A percentile compares a stretch with the other conserved stretches of the same genome.
Conservation (phyloP, 495 filamentous ascomycete species). For the Podospora didyma region DNA sequence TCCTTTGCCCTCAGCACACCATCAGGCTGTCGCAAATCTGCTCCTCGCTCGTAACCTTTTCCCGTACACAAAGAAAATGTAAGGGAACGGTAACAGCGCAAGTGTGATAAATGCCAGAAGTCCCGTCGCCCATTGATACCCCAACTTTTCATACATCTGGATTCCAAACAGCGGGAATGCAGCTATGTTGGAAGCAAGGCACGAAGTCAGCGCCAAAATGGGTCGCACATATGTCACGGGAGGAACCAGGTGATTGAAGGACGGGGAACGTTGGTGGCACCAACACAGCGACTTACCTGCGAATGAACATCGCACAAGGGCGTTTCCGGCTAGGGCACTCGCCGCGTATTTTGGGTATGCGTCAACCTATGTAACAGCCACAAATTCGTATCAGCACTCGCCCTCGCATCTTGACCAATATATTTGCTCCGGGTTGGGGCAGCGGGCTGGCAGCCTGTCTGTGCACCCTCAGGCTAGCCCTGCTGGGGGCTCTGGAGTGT, state of each 20-base stretch:
- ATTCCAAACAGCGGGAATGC: conserved; percentile 47
- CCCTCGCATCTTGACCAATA: conserved; percentile 20
- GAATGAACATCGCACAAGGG: conserved; percentile 76
- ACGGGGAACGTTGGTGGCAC: conserved; percentile 16
- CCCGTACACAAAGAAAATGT: conserved; percentile 64
- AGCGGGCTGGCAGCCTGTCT: not conserved
- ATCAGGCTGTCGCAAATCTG: conserved; percentile 37
- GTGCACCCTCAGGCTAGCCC: conserved; percentile 8
- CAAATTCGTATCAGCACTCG: conserved; percentile 21
- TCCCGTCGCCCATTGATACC: conserved; percentile 69
- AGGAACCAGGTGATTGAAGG: conserved; percentile 44
- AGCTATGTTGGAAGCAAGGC: conserved; percentile 27
- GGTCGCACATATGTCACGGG: conserved; percentile 45
- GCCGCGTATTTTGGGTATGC: conserved; percentile 90
- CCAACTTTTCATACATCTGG: conserved; percentile 62
- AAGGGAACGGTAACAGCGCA: conserved; percentile 66
- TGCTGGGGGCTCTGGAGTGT: not conserved
- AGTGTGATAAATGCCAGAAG: conserved; percentile 67
- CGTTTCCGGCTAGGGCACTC: conserved; percentile 83
- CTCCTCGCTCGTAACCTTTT: conserved; percentile 49
- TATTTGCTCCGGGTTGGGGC: not conserved
- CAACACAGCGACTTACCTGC: conserved; percentile 60
- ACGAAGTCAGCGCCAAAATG: conserved; percentile 34
- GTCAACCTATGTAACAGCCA: conserved; percentile 55
- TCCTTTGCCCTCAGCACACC: not conserved